Conservation (phyloP, 176 grass and related monocot genomes). For the Sorghum bicolor region DNA sequence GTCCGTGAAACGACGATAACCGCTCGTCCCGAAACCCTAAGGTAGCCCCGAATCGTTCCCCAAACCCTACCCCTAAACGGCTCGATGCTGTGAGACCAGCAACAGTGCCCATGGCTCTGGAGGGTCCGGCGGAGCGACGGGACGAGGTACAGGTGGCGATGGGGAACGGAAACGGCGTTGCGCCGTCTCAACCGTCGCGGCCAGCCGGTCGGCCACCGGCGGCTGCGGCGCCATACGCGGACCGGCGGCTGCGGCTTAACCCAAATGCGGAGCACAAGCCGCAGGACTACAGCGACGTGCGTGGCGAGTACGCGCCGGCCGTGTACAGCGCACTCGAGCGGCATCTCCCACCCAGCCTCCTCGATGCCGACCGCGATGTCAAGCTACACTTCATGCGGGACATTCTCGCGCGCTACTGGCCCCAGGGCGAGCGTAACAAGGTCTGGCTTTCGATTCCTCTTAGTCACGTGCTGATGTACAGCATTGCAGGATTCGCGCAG, state of each 20-base stretch:
- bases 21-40: constrained; percentile 1
- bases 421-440: constrained; percentile 70
- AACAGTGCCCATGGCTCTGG: constrained; percentile 47
- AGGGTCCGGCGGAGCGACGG: constrained; percentile 48
- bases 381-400: constrained; percentile 69
- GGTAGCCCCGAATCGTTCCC: background rate
- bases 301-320: constrained; percentile 59
- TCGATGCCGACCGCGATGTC: constrained; percentile 56
- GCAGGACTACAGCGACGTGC: constrained; percentile 58
- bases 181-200: constrained; percentile 15
- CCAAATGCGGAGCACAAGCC: constrained; percentile 69
- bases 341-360: constrained; percentile 69
- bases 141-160: constrained; percentile 38
- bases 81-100: constrained; percentile 26
- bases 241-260: constrained; percentile 58
- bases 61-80: constrained; percentile 20
- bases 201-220: background rate
- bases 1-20: too few relatives aligned
- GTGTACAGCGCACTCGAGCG: constrained; percentile 76
- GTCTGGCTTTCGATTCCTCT: constrained; percentile 21
- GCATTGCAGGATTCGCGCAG: background rate
- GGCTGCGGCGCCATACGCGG: constrained; percentile 25
- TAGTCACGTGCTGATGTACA: background rate
- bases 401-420: constrained; percentile 69
- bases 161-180: constrained; percentile 51